Evolutionary conservation across 179 eudicot species (phyloP), one percentile per base, ranked within the genome.

Genomic region (Beta corolliflora): DNA sequence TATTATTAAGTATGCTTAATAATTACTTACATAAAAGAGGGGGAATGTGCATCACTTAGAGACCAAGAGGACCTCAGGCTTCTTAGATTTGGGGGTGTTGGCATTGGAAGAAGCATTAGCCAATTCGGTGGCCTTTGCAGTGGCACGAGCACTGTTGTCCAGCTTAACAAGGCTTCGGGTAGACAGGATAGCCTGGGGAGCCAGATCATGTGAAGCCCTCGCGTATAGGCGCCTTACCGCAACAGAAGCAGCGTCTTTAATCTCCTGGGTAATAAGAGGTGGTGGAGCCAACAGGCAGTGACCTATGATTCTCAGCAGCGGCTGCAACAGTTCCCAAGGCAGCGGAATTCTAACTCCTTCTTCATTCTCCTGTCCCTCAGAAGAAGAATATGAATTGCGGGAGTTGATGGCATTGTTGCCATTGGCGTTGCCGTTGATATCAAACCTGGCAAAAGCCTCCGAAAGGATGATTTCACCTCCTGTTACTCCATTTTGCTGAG

Each of bases 251-350:
- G 87, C 86, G 61, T 91, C 89, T 84, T 84, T 92, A 41, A 95
- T 89, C 44, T 88, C 94, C 36, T 86, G 86, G 3, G 82, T 80
- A 83, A 88, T 88, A 44, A 92, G 83, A 16, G 98, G 98, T 9
- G 89, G 77, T 13, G 98, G 98, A 14, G 91, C 99, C 87, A 94
- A 81, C 59, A 95, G 86, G 79, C 98, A 95, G 73, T 95, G 99
- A 10, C 95, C 99, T 36, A 95, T 81, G 25, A 95, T 92, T 83
- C 99, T 92, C 80, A 94, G 73, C 77, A 89, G 77, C 0, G 98
- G 99, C 90, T 94, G 99, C 78, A 93, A 68, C 48, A 95, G 81
- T 88, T 95, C 99, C 99, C 98, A 95, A 0, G 99, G 95, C 64
- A 94, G 88, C 12, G 97, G 93, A 86, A 94, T 92, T 71, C 91